Evolutionary conservation across 2,329 filamentous ascomycete species (phyloP), one percentile per base, ranked within the genome.

Genomic region (Dactylellina sp.): DNA sequence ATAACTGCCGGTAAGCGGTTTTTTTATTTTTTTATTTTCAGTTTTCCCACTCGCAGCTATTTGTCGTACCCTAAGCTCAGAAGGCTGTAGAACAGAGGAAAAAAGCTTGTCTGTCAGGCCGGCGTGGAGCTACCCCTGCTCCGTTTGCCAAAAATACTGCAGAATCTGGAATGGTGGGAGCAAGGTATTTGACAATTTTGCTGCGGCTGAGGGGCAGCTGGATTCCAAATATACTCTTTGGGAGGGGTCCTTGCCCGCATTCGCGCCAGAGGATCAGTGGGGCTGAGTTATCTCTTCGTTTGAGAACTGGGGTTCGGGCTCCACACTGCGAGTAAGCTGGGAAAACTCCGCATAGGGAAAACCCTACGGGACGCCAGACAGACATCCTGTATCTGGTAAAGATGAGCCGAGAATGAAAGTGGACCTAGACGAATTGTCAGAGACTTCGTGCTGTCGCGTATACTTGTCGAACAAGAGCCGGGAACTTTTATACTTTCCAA

Each of bases 141-240:
- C 37, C 16, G 61, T 74, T 74, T 66, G 61, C 70, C 70, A 74
- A 66, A 74, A 74, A 74, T 66, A 74, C 61, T 66, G 61, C 70
- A 52, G 70, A 72, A 66, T 49, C 37, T 35, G 70, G 68, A 64
- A 72, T 61, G 32, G 65, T 71, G 25, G 25, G n/a, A 40, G 39
- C 42, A 61, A 24, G 22, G 60, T 65, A 74, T 74, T 64, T 60
- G 61, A 74, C 42, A 74, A 74, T 32, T n/a, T 56, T 37, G 46
- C 70, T 74, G 61, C 70, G 70, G 70, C 70, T 74, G 70, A 74
- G 61, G 60, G 68, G 52, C 35, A 63, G 57, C 46, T 42, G 42
- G 40, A 74, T 74, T 74, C 70, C 70, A 74, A 74, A 74, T 74
- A 66, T 66, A 66, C 37, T 37, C 37, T 9, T 18, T 18, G n/a